Conservation (phyloP, 2,329 filamentous ascomycete genomes). For the Aureobasidium melanogenum region DNA sequence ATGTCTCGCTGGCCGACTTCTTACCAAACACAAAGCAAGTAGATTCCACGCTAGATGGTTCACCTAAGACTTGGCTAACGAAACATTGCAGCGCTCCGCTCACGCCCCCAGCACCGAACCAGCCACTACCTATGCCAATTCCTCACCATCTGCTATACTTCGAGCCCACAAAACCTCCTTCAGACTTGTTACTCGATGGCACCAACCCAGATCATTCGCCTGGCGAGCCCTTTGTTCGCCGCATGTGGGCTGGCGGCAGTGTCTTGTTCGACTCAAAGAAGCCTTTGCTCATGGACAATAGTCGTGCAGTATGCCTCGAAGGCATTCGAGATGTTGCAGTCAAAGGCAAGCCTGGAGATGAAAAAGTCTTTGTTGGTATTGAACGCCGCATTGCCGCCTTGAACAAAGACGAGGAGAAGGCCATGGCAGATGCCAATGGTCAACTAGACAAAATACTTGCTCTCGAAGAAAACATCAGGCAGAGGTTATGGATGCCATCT, state of each 20-base stretch:
- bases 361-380: constrained; percentile 54
- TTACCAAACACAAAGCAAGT: constrained; percentile 31
- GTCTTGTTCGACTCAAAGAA: constrained; percentile 44
- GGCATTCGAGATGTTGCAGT: constrained; percentile 39
- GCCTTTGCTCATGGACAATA: constrained; percentile 24
- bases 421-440: constrained; percentile 20
- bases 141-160: constrained; percentile 86
- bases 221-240: constrained; percentile 59
- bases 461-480: constrained; percentile 27
- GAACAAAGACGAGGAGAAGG: constrained; percentile 21
- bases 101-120: constrained; percentile 25
- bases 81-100: constrained; percentile 17
- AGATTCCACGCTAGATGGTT: not conserved
- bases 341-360: constrained; percentile 40
- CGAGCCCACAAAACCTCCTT: constrained; percentile 56
- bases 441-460: not conserved
- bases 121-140: constrained; percentile 40
- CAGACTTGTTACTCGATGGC: constrained; percentile 65
- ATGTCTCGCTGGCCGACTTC: constrained; percentile 51
- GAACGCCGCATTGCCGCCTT: constrained; percentile 41
- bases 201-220: constrained; percentile 75
- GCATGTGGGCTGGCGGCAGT: constrained; percentile 83
- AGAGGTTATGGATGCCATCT: constrained; percentile 35
- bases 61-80: not conserved
- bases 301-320: constrained; percentile 38